These are phyloP conservation scores for Ogataea ramenticola DNA, from an alignment of 805 yeast species.

Conservation along the genomic window DNA sequence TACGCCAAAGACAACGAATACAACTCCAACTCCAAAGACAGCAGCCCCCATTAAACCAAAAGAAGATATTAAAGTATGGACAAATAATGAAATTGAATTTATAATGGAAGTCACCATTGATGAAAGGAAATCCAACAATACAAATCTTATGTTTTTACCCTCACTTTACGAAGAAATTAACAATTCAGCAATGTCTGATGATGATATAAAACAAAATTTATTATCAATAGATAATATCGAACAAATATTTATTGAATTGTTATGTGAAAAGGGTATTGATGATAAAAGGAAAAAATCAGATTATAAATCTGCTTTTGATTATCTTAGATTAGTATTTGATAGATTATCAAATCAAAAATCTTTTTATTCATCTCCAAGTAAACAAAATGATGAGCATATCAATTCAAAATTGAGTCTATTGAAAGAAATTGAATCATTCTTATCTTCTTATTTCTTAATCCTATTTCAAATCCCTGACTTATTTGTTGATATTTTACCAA, in stretches of 20 bases:
- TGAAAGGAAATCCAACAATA: conserved; percentile 12
- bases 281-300: too few relatives aligned
- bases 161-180: conserved; percentile 17
- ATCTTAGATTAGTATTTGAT: conserved; percentile 39
- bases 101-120: conserved; percentile 30
- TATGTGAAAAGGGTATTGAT: conserved; percentile 45
- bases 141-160: conserved; percentile 12
- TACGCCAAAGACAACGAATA: conserved; percentile 2
- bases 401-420: conserved; percentile 32
- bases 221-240: conserved; percentile 35
- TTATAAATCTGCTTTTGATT: conserved; percentile 33
- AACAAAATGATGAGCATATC: conserved; percentile 32
- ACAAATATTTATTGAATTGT: conserved; percentile 43
- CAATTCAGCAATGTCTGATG: conserved; percentile 1
- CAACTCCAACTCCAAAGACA: conserved; percentile 3
- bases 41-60: conserved; percentile 1
- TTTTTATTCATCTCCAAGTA: too few relatives aligned
- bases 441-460: conserved; percentile 59
- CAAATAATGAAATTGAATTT: conserved; percentile 27
- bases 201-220: conserved; percentile 1
- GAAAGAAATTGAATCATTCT: conserved; percentile 40
- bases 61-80: conserved; percentile 33
- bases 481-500: conserved; percentile 34
- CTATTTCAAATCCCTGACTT: conserved; percentile 64
- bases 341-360: too few relatives aligned